Percentiles rank a stretch among this genome's conserved stretches.
Conservation (phyloP, 148 eudicot genomes). For the Spergularia bocconei region DNA sequence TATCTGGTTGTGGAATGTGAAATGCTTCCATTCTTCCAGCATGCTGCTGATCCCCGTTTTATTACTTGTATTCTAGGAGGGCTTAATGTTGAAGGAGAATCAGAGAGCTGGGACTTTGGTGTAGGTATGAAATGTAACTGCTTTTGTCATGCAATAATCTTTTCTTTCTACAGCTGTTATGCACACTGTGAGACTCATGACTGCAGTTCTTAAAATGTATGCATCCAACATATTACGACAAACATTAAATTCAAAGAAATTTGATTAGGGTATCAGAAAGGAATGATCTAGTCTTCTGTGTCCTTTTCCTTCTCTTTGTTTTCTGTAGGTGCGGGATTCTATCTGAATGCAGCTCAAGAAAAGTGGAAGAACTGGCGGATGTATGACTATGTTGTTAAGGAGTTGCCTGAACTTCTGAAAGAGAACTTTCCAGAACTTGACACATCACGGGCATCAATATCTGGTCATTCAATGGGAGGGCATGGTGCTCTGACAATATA, state of each 20-base stretch:
- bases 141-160: not conserved
- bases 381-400: constrained; percentile 95
- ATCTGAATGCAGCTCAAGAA: constrained; percentile 92
- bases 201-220: not conserved
- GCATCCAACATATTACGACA: not conserved
- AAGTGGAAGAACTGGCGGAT: constrained; percentile 99
- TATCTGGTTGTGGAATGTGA: no score
- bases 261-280: not conserved
- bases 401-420: constrained; percentile 70
- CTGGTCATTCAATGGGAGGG: constrained; percentile 99
- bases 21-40: not conserved
- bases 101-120: constrained; percentile 98
- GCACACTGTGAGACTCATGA: no score
- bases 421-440: constrained; percentile 86
- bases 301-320: not conserved
- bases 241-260: not conserved
- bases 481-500: constrained; percentile 95
- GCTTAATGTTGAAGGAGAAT: constrained; percentile 90
- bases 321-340: constrained; percentile 87
- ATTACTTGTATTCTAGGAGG: constrained; percentile 59
- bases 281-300: not conserved
- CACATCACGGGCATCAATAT: constrained; percentile 81
- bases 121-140: constrained; percentile 51
- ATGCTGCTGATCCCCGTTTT: not conserved
- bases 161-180: not conserved